Evolutionary conservation across 2,329 filamentous ascomycete species (phyloP).

Genomic region (Chrysoporthe puriensis): DNA sequence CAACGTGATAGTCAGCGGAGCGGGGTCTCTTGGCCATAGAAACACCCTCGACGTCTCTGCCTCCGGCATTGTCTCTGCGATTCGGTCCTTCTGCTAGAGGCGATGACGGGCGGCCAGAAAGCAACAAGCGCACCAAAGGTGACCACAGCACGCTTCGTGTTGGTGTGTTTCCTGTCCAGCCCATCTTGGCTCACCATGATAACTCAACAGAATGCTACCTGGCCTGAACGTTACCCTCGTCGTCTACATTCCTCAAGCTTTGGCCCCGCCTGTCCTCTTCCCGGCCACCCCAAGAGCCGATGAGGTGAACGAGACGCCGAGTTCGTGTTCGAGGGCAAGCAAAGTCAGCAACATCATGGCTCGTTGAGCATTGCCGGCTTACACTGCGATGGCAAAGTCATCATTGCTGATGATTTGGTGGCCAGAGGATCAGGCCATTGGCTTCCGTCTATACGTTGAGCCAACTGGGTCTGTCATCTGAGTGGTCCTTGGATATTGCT

Average conservation of each 20-base stretch:
- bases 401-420: not conserved
- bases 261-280: not conserved
- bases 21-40: slow-evolving; percentile 19
- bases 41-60: not conserved
- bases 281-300: too few relatives aligned
- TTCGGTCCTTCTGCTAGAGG: not conserved
- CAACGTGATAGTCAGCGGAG: slow-evolving; percentile 15
- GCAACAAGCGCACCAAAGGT: not conserved
- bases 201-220: slow-evolving; percentile 4
- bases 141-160: not conserved
- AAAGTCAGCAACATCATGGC: not conserved
- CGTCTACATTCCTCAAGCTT: not conserved
- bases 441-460: not conserved
- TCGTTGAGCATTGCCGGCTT: not conserved
- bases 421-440: not conserved
- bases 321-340: not conserved
- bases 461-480: not conserved
- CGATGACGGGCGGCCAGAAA: not conserved
- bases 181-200: not conserved
- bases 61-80: not conserved
- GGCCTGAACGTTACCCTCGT: slow-evolving; percentile 12
- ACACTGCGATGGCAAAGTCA: not conserved
- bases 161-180: not conserved
- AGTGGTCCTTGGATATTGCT: not conserved
- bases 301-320: not conserved